Base-by-base conservation (phyloP, 257 asterid species). In the Jacaranda mimosifolia region DNA sequence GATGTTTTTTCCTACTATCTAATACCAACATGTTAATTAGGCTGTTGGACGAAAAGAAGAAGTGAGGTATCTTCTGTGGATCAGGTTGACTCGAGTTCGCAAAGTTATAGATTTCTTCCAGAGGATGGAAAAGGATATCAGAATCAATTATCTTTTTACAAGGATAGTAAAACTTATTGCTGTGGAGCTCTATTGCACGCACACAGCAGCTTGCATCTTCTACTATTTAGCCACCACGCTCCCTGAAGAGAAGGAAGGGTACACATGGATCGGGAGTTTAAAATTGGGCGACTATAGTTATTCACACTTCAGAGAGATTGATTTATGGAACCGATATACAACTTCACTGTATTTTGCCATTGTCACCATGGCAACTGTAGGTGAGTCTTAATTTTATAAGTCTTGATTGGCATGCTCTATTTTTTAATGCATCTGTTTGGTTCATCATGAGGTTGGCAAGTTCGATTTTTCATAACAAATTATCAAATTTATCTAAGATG, bases 261-360 rank as follows among this genome's bases (percentile, higher is more conserved):
- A 95, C 59, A 95, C 99, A 68, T 95, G 99, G 99, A 95, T 95
- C 64, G 99, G 99, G 79, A 95, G 97, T 77, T 86, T 95, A 87
- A 83, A 83, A 79, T 74, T 92, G 76, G 99, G 99, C 18, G 99
- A 92, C 70, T 90, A 85, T 60, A 86, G 89, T 60, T 95, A 90
- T 74, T 62, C 94, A 21, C 84, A 78, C 82, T 95, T 95, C 45
- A 85, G 98, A 84, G 98, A 91, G 35, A 87, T 92, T 35, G 98
- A 91, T 79, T 63, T 95, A 18, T 92, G 97, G 99, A 91, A 74
- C 52, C 83, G 97, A 57, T 94, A 94, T 86, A 85, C 79, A 39
- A 94, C 98, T 32, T 94, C 99, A 4, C 1, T 94, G 84, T 94
- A 94, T 63, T 94, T 94, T 68, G 96, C 99, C 70, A 91, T 94